Conservation (phyloP, 106 monocot species). For the Gastrodia elata region DNA sequence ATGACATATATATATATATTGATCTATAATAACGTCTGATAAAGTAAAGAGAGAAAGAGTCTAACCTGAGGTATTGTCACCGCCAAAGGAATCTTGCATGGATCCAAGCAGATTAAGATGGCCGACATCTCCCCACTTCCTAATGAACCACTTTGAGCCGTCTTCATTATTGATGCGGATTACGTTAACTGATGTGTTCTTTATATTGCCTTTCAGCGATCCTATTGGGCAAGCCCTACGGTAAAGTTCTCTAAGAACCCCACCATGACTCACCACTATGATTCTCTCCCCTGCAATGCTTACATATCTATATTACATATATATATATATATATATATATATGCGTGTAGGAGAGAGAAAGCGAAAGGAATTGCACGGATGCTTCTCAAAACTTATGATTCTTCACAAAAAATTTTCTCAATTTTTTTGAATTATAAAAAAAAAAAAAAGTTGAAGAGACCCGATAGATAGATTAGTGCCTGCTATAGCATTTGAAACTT, state of each 20-base stretch:
- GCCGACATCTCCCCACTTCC: slow-evolving; percentile 56
- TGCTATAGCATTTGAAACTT: too few relatives aligned
- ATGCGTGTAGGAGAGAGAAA: too few relatives aligned
- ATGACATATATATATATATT: too few relatives aligned
- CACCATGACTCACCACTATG: slow-evolving; percentile 73
- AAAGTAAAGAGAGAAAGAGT: not conserved
- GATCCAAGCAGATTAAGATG: slow-evolving; percentile 47
- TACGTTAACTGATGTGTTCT: slow-evolving; percentile 62
- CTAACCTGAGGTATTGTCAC: slow-evolving; percentile 65
- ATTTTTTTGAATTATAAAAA: too few relatives aligned
- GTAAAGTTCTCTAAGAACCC: slow-evolving; percentile 62
- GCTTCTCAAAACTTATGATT: too few relatives aligned
- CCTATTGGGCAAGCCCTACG: slow-evolving; percentile 27
- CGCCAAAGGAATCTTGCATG: slow-evolving; percentile 64
- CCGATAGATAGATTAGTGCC: too few relatives aligned
- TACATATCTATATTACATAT: too few relatives aligned
- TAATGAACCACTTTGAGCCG: slow-evolving; percentile 51
- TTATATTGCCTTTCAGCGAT: slow-evolving; percentile 25
- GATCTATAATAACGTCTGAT: not conserved
- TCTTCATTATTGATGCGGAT: slow-evolving; percentile 47
- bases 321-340: too few relatives aligned
- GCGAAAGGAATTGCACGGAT: too few relatives aligned
- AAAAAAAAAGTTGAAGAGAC: too few relatives aligned
- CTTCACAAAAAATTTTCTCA: too few relatives aligned
- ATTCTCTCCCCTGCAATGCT: slow-evolving; percentile 59